phyloP scores from a whole-genome alignment of 2,329 filamentous ascomycete species.

The Penicillium sp. region DNA sequence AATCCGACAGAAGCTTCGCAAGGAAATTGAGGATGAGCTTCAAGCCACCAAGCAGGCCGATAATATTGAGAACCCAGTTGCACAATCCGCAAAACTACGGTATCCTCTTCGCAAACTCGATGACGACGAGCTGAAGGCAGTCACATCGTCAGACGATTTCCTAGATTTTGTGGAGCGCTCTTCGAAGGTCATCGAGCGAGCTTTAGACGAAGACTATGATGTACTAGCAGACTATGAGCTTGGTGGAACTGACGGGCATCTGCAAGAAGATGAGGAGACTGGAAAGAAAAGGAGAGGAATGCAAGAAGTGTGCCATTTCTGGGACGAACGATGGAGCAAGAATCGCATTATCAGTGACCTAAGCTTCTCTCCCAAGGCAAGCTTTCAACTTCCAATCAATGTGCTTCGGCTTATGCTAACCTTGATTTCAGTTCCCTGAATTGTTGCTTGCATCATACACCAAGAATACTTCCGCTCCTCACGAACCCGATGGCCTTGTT shows the following conservation, averaged over 20 bases:
- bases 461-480: slow-evolving; percentile 91
- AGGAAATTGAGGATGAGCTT: slow-evolving; percentile 90
- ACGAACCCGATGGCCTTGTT: slow-evolving; percentile 88
- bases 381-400: slow-evolving; percentile 2
- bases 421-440: slow-evolving; percentile 68
- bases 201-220: slow-evolving; percentile 93
- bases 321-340: slow-evolving; percentile 92
- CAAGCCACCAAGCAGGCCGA: slow-evolving; percentile 60
- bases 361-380: slow-evolving; percentile 85
- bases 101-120: slow-evolving; percentile 80
- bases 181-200: slow-evolving; percentile 94
- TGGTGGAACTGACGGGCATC: slow-evolving; percentile 65
- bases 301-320: slow-evolving; percentile 89
- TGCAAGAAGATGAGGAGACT: slow-evolving; percentile 73
- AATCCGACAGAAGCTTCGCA: slow-evolving; percentile 75
- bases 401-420: slow-evolving; percentile 15
- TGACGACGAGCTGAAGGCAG: slow-evolving; percentile 81
- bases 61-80: slow-evolving; percentile 32
- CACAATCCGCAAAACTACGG: slow-evolving; percentile 48
- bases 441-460: slow-evolving; percentile 92
- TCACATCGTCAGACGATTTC: slow-evolving; percentile 90
- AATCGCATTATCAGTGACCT: slow-evolving; percentile 96
- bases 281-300: slow-evolving; percentile 46
- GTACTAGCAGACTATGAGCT: slow-evolving; percentile 92
- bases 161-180: slow-evolving; percentile 92